Percentiles rank a stretch among this genome's conserved stretches.
Evolutionary conservation across 371 early-diverging fungal species (phyloP).

Genomic region (Apophysomyces elegans): DNA sequence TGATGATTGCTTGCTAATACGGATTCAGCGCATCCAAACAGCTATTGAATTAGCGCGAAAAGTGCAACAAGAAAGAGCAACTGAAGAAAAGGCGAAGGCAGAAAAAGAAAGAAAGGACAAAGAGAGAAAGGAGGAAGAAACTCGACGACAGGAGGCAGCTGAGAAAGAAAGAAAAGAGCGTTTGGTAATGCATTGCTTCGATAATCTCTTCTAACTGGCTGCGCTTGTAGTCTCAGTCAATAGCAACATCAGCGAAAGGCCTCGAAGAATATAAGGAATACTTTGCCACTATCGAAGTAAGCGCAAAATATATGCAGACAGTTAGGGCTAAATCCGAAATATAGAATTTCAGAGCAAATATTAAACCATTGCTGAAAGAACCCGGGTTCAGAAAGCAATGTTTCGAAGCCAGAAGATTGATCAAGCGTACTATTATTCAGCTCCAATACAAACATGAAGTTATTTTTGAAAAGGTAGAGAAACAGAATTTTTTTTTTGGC

Average conservation of each 20-base stretch:
- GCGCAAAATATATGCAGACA: background rate
- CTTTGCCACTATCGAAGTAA: constrained; percentile 29
- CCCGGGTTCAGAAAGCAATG: constrained; percentile 29
- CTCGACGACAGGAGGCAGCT: constrained; percentile 26
- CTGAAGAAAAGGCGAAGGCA: constrained; percentile 25
- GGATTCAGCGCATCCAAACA: background rate
- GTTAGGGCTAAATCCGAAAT: background rate
- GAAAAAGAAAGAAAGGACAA: constrained; percentile 30
- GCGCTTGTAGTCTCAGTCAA: constrained; percentile 21
- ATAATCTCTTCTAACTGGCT: background rate
- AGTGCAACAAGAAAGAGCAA: constrained; percentile 20
- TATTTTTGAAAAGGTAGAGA: constrained; percentile 30
- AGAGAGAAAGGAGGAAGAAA: constrained; percentile 28
- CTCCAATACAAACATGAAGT: constrained; percentile 29
- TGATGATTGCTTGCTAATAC: background rate
- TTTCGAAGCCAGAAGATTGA: background rate
- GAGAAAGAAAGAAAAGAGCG: constrained; percentile 24
- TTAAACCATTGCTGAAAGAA: constrained; percentile 23
- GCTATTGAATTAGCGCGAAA: constrained; percentile 20
- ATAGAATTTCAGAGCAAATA: constrained; percentile 23
- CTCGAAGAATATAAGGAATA: constrained; percentile 42
- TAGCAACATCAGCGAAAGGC: constrained; percentile 31
- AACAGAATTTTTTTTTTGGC: no score
- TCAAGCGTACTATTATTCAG: constrained; percentile 24
- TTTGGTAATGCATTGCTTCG: background rate